A percentile compares a stretch with the other conserved stretches of the same genome.
These are phyloP conservation scores for Scopulariopsis brevicaulis DNA, from an alignment of 2,329 filamentous ascomycete genomes.

Conservation along the genomic window DNA sequence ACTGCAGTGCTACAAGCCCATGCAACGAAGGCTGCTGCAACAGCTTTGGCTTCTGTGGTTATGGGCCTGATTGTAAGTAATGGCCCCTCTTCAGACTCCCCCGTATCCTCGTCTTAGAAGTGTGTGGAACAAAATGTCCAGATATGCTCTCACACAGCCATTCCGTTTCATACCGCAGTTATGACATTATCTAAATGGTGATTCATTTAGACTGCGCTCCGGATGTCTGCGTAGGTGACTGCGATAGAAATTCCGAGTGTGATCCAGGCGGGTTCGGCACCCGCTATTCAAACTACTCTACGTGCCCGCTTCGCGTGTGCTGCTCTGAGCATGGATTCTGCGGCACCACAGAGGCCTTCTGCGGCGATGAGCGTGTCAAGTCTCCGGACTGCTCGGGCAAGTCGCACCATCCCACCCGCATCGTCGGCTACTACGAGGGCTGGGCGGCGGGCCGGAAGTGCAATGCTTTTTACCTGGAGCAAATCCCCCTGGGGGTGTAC, in stretches of 20 bases:
- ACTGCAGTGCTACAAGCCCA: too few relatives aligned
- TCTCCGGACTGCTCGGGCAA: conserved; percentile 5
- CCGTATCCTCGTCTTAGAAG: too few relatives aligned
- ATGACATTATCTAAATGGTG: too few relatives aligned
- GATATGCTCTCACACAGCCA: too few relatives aligned
- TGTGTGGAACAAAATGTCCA: too few relatives aligned
- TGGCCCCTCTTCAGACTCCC: too few relatives aligned
- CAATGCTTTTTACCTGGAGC: conserved; percentile 12
- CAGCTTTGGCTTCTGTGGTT: too few relatives aligned
- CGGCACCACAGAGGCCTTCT: conserved; percentile 16
- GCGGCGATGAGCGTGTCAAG: conserved; percentile 9
- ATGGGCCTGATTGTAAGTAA: too few relatives aligned
- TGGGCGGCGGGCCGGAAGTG: conserved; percentile 12
- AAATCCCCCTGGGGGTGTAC: conserved; percentile 12
- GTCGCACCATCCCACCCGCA: neutral
- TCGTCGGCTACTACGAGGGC: conserved; percentile 18
- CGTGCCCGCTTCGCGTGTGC: neutral
- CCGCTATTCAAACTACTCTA: neutral
- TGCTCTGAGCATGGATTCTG: conserved; percentile 18
- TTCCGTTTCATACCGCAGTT: too few relatives aligned
- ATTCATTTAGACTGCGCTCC: too few relatives aligned
- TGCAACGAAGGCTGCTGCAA: too few relatives aligned
- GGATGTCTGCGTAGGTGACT: too few relatives aligned
- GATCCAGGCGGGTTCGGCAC: conserved; percentile 16
- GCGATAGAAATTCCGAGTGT: conserved; percentile 15